These are phyloP conservation scores for Podospora conica DNA, from an alignment of 495 filamentous ascomycete genomes.

Conservation along the genomic window DNA sequence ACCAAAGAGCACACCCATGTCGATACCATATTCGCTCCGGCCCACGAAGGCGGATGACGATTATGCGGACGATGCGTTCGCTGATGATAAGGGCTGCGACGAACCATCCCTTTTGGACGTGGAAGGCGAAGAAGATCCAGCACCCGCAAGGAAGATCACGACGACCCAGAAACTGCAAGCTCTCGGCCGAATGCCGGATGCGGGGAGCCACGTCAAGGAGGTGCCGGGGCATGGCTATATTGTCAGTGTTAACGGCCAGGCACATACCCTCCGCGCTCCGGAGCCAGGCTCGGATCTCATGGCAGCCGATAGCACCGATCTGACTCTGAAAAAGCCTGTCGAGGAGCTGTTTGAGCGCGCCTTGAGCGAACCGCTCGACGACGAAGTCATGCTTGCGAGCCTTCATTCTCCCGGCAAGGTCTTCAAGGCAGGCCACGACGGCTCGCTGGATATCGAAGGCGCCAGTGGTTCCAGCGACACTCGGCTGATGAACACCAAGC, in stretches of 20 bases:
- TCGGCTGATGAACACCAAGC: neutral
- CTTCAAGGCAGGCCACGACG: neutral
- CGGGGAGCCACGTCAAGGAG: slow-evolving; percentile 29
- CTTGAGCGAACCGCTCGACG: neutral
- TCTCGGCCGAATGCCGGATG: slow-evolving; percentile 37
- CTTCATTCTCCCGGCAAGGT: neutral
- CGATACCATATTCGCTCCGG: neutral
- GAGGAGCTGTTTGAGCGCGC: neutral
- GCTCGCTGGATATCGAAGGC: neutral
- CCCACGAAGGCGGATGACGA: neutral
- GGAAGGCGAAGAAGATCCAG: slow-evolving; percentile 34
- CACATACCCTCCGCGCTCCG: neutral
- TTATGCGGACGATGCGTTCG: neutral
- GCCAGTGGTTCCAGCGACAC: neutral
- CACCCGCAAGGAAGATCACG: slow-evolving; percentile 40
- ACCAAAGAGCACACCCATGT: slow-evolving; percentile 3
- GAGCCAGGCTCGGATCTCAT: neutral
- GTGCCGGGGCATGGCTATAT: slow-evolving; percentile 28
- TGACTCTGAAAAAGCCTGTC: neutral
- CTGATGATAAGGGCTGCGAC: slow-evolving; percentile 23
- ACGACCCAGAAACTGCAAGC: slow-evolving; percentile 42
- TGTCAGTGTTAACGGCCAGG: neutral
- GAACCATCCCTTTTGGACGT: slow-evolving; percentile 27
- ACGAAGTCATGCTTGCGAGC: neutral
- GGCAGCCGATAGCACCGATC: neutral